Evolutionary conservation across 805 yeast species (phyloP), one percentile per base, ranked within the genome.

Genomic region (Suhomyces tanzawaensis): DNA sequence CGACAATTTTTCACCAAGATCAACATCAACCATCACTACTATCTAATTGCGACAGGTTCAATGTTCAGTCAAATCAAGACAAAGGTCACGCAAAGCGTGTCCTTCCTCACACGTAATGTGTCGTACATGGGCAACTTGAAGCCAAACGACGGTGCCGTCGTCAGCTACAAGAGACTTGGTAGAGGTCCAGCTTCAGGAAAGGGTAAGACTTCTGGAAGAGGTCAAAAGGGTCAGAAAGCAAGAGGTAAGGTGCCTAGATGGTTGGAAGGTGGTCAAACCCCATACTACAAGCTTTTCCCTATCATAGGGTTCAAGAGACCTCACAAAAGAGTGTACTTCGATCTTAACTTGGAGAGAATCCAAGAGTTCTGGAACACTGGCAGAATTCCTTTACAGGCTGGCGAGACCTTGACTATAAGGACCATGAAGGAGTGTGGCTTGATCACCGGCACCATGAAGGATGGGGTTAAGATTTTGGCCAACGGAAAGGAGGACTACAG

Each of bases 211-310:
- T 80, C 97, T 5, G 95, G 96, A 34, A 77, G 98, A 62, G 99
- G 99, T 72, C 95, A 87, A 56, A 93, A 93, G 69, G 99, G 99
- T 79, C 98, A 91, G 62, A 91, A 91, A 68, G 96, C 98, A 8
- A 79, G 98, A 66, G 85, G 91, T 26, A 77, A 82, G 29, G 91
- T 91, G 21, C 91, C 89, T 40, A 78, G 84, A 42, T 87, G 95
- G 91, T 88, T 91, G 59, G 99, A 93, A 71, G 99, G 99, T 79
- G 98, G 99, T 60, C 99, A 93, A 61, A 93, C 98, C 2, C 98
- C 97, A 18, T 79, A 83, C 57, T 79, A 80, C 62, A 77, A 85
- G 62, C 68, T 85, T 49, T 81, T 87, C 64, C 95, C 97, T 49
- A 91, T 91, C 58, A 71, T 82, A 43, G 98, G 98, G 7, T 89